phyloP scores from a whole-genome alignment of 257 asterid genomes.

The Cinchona pubescens region DNA sequence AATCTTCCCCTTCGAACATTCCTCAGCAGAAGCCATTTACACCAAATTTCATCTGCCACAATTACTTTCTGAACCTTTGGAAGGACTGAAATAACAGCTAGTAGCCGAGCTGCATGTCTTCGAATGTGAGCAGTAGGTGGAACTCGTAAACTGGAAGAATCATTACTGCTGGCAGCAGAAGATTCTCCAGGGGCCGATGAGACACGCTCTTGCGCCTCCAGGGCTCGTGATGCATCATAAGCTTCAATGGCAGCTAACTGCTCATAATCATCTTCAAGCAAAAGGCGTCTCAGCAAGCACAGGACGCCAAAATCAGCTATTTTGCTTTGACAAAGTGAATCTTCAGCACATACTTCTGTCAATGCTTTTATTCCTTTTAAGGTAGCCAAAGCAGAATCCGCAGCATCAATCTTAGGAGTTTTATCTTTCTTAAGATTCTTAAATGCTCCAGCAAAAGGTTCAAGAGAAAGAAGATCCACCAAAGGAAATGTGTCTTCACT shows the following conservation, averaged over 20 bases:
- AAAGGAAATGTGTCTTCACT: conserved; percentile 71
- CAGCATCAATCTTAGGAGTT: conserved; percentile 64
- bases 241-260: conserved; percentile 98
- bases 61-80: conserved; percentile 77
- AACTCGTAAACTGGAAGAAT: conserved; percentile 74
- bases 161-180: conserved; percentile 36
- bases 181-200: conserved; percentile 52
- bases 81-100: conserved; percentile 73
- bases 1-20: conserved; percentile 76
- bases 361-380: conserved; percentile 89
- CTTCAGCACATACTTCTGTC: conserved; percentile 86
- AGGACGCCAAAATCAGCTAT: conserved; percentile 71
- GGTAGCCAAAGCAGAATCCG: conserved; percentile 92
- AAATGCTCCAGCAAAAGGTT: conserved; percentile 72
- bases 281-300: conserved; percentile 72
- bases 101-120: conserved; percentile 91
- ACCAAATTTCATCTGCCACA: conserved; percentile 59
- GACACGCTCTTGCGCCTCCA: conserved; percentile 57
- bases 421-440: conserved; percentile 80
- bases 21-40: conserved; percentile 92
- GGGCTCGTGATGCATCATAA: conserved; percentile 87
- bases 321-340: conserved; percentile 57
- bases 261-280: conserved; percentile 94
- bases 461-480: conserved; percentile 74
- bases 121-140: conserved; percentile 96